These are phyloP conservation scores for Bauhinia variegata DNA, from an alignment of 306 rosid genomes.

Conservation along the genomic window DNA sequence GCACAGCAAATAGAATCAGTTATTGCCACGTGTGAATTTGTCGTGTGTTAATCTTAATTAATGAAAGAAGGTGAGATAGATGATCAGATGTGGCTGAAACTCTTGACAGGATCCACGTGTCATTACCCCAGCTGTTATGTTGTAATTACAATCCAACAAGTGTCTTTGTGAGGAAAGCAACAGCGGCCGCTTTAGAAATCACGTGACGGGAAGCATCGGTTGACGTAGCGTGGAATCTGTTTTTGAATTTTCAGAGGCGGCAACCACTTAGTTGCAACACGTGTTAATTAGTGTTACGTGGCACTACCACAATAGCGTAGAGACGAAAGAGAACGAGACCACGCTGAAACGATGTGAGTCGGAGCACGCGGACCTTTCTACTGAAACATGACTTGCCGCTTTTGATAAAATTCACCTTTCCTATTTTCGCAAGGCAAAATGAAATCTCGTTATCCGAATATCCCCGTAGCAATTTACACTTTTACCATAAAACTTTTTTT, in stretches of 20 bases:
- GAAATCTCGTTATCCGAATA: neutral
- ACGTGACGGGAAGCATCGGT: conserved; percentile 27
- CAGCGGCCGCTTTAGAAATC: conserved; percentile 22
- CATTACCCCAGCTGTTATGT: too few species aligned
- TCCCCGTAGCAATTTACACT: too few species aligned
- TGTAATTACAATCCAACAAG: too few species aligned
- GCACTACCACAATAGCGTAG: neutral
- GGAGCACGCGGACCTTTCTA: conserved; percentile 28
- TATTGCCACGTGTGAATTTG: too few species aligned
- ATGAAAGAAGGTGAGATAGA: too few species aligned
- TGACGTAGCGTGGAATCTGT: conserved; percentile 46
- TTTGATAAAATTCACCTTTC: conserved; percentile 22
- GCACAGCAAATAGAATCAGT: too few species aligned
- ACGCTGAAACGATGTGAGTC: neutral
- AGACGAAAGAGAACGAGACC: neutral
- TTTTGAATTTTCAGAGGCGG: neutral
- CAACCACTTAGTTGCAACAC: conserved; percentile 28
- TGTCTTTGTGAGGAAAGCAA: neutral
- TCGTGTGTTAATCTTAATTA: too few species aligned
- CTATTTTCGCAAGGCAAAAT: neutral
- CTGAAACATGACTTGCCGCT: conserved; percentile 11
- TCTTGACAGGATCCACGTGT: too few species aligned
- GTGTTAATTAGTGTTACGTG: conserved; percentile 37
- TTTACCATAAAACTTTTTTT: too few species aligned
- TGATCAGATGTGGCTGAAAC: too few species aligned